Evolutionary conservation across 1,284 basidiomycete species (phyloP), one percentile per base, ranked within the genome.

Genomic region (Cutaneotrichosporon cavernicola): DNA sequence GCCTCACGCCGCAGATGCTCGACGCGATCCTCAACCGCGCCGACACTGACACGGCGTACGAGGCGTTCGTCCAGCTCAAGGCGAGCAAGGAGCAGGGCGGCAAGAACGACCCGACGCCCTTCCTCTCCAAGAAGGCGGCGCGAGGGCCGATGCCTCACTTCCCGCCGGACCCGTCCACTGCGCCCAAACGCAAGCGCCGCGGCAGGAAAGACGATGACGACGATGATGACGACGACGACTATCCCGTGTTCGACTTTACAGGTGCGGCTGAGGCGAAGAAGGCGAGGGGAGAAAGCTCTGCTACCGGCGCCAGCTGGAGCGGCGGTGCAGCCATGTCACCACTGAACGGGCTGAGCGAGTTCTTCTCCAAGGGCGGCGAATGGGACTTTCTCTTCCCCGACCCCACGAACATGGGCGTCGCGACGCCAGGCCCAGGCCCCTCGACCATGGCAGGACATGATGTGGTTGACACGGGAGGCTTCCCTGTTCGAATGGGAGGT

Each of bases 21-120:
- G 88, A 90, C 69, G 86, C 86, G 56, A 90, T 89, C 69, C 82
- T 92, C 66, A 91, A 90, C 79, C 87, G 88, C 71, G 87, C 89
- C 2, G 92, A 95, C 80, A 92, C 91, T 0, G 92, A 95, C 76
- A 92, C 91, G 0, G 92, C 91, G 32, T 92, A 89, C 84, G 91
- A 94, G 74, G 89, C 90, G 56, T 93, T 89, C 73, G 87, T 91
- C 67, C 70, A 76, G 5, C 73, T 81, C 52, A 80, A 85, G 36
- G 78, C 75, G 32, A 72, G 72, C 18, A 72, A 70, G 53, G 74
- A 78, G 66, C 63, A 74, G 53, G 62, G 73, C 59, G 50, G 22
- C 50, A 60, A 53, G 58, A 50, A 52, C 43, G 55, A 49, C 49
- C 38, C 36, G 43, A 38, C n/a, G 9, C 9, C 36, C n/a, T 30